Evolutionary conservation across 2,329 filamentous ascomycete species (phyloP), one percentile per base, ranked within the genome.

Genomic region (Didymellaceae sp.): DNA sequence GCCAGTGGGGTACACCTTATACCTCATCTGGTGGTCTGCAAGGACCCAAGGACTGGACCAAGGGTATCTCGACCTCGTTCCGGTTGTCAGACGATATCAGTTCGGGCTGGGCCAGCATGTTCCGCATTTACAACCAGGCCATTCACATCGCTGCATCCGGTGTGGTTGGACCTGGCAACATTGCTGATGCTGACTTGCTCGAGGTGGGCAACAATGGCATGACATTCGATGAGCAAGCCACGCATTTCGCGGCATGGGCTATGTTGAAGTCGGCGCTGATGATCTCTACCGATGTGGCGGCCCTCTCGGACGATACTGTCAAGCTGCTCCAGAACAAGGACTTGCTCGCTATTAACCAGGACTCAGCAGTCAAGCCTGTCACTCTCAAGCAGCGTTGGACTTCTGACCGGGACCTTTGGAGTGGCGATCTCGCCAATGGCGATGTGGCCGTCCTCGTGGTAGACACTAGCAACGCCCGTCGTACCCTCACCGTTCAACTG

Each of bases 261-360:
- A 62, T 62, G 59, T 40, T 62, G 11, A 62, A 60, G 40, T 60
- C 59, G 7, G 59, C 57, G 18, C 55, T 62, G 7, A 60, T 62
- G 57, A 56, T 62, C 14, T 60, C 57, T 1, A 60, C 59, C 7
- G 55, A 62, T 11, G 43, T 62, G 2, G 10, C 55, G 1, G 45
- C 52, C 24, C 24, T 60, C 18, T 62, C 59, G 0, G 33, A 44
- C 5, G 47, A 51, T 2, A 16, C 55, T 5, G 54, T 60, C 14
- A 54, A 58, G 14, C 45, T 62, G 11, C 43, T 62, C 11, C 59
- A 62, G n/a, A 62, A 62, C 45, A 56, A 52, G 5, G 59, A 60
- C n/a, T 41, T 60, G 30, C 53, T 61, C 26, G 52, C 57, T 4
- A 60, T 62, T 28, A 62, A 60, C 33, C 57, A 62, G 30, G 59